Conservation (phyloP, 2,329 filamentous ascomycete genomes). For the Fusarium lyarnte region DNA sequence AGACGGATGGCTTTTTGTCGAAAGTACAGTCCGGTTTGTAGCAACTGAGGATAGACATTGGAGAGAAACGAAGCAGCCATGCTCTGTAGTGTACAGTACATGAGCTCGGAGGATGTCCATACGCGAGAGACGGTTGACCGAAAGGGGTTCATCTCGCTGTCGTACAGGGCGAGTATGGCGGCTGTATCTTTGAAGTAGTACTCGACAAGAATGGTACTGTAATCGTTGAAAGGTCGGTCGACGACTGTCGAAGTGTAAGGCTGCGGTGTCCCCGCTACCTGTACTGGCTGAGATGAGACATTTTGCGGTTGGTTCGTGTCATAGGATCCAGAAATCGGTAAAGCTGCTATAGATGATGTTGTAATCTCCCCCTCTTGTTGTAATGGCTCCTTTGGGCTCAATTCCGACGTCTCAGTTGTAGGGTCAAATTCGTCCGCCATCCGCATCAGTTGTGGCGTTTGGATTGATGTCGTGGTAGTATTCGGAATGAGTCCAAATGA, state of each 20-base stretch:
- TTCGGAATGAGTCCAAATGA: no score
- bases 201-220: background rate
- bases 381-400: rapidly evolving
- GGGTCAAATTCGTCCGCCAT: rapidly evolving
- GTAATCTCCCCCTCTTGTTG: rapidly evolving
- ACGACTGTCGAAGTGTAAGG: rapidly evolving
- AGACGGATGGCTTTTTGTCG: background rate
- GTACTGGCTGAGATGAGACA: background rate
- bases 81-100: background rate
- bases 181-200: background rate
- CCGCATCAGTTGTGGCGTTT: background rate
- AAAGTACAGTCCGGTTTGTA: background rate
- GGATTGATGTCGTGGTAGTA: rapidly evolving
- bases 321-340: no score
- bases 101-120: background rate
- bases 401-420: rapidly evolving
- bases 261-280: rapidly evolving
- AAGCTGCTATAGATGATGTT: rapidly evolving
- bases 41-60: background rate
- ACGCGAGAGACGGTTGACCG: background rate
- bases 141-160: background rate
- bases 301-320: no score
- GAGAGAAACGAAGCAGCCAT: background rate
- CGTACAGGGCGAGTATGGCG: background rate
- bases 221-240: background rate